phyloP scores from a whole-genome alignment of 202 grass and related monocot species.

The Carex sylvatica region DNA sequence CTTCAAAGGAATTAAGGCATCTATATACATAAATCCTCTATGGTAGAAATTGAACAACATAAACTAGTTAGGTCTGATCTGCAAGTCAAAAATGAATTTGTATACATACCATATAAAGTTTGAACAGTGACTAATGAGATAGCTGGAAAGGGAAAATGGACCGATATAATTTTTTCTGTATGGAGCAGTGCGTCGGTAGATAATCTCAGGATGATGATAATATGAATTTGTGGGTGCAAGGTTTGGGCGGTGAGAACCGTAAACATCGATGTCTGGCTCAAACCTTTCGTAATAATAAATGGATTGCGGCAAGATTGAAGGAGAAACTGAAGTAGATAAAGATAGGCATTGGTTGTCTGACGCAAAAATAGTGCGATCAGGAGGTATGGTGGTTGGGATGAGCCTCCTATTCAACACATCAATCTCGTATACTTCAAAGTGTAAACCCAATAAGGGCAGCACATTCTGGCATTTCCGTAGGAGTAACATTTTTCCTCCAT shows the following conservation, averaged over 20 bases:
- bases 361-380: neutral
- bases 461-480: too few relatives aligned
- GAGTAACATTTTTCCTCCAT: too few relatives aligned
- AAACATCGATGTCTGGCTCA: neutral
- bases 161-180: neutral
- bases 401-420: neutral
- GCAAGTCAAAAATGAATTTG: too few relatives aligned
- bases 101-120: neutral
- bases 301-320: neutral
- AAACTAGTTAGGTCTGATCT: too few relatives aligned
- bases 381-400: neutral
- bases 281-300: neutral
- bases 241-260: neutral
- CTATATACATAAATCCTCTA: too few relatives aligned
- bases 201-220: neutral
- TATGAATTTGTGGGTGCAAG: neutral
- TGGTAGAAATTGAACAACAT: too few relatives aligned
- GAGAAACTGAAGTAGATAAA: neutral
- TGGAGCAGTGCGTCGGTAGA: neutral
- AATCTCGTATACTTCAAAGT: neutral
- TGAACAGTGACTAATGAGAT: neutral
- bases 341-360: neutral
- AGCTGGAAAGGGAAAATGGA: neutral
- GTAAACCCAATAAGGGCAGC: too few relatives aligned
- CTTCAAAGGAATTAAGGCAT: too few relatives aligned